Conservation (phyloP, 169 alveolate species). For the Perkinsus chesapeaki region DNA sequence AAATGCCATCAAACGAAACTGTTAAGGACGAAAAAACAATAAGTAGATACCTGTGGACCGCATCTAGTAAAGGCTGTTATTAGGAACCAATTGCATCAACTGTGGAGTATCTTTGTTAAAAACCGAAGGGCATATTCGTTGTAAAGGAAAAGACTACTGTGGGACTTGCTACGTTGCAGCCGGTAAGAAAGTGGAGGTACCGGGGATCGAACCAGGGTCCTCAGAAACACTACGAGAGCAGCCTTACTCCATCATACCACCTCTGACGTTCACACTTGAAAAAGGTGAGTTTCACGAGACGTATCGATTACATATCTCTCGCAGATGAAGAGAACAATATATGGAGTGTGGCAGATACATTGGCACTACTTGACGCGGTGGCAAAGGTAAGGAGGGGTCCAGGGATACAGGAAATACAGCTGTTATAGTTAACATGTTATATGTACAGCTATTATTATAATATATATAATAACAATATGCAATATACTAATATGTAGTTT, state of each 20-base stretch:
- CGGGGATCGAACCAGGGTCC: background rate
- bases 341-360: background rate
- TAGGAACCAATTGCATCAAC: background rate
- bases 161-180: background rate
- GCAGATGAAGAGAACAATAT: too few species aligned
- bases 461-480: too few species aligned
- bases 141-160: background rate
- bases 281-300: too few species aligned
- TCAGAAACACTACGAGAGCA: background rate
- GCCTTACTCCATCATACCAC: background rate
- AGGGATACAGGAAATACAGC: too few species aligned
- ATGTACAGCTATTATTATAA: too few species aligned
- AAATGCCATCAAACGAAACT: background rate
- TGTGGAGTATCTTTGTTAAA: background rate
- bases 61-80: too few species aligned
- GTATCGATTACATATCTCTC: too few species aligned
- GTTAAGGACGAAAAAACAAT: background rate
- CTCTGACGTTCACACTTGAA: background rate
- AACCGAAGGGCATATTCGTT: background rate
- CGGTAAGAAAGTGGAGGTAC: background rate
- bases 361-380: background rate
- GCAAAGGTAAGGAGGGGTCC: background rate
- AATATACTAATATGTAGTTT: too few species aligned
- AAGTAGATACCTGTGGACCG: too few species aligned
- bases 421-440: too few species aligned